Base-by-base conservation (phyloP, 306 rosid genomes). In the Trifolium subterraneum region DNA sequence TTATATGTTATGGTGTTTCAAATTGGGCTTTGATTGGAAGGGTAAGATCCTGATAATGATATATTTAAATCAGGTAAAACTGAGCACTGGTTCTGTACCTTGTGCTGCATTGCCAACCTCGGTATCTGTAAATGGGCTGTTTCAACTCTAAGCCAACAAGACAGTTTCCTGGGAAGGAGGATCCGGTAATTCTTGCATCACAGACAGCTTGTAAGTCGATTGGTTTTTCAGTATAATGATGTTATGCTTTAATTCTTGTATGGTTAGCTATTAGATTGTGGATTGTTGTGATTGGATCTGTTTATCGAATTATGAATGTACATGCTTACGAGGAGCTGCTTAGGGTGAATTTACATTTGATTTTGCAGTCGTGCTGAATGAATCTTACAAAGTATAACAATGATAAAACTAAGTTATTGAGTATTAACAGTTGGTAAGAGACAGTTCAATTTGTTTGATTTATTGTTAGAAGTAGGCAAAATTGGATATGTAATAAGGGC, bases 161-260 rank as follows among this genome's bases (percentile, higher is more conserved):
- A 52, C 89, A 84, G 68, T 83, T 64, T 86, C 99, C 96, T 2
- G 93, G 90, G 41, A 86, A 94, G 33, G 93, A 88, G 78, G 92
- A 90, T 73, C 97, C 96, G 33, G 85, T 92, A 20, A 52, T 55
- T 52, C 97, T 94, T 9, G 97, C 99, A 38, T 87, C 97, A 4
- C 88, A 92, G 79, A 94, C 99, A 7, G 97, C 99, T 31, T 94
- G 99, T 94, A 82, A 88, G 96, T 86, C 67, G 20, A 69, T 39
- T 2, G 8, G 14, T 18, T 39, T 36, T 73, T 36, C 15, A 23
- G 20, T 23, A 16, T 25, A 72, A 39, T 48, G 13, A 62, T 55
- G 35, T 54, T 39, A 68, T 61, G 33, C 38, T 61, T 16, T 61
- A 18, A 44, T 75, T 80, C 64, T 68, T 45, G 71, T 50, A 31